Evolutionary conservation across 139 green algal species (phyloP).

Genomic region (Tetraselmis chui): DNA sequence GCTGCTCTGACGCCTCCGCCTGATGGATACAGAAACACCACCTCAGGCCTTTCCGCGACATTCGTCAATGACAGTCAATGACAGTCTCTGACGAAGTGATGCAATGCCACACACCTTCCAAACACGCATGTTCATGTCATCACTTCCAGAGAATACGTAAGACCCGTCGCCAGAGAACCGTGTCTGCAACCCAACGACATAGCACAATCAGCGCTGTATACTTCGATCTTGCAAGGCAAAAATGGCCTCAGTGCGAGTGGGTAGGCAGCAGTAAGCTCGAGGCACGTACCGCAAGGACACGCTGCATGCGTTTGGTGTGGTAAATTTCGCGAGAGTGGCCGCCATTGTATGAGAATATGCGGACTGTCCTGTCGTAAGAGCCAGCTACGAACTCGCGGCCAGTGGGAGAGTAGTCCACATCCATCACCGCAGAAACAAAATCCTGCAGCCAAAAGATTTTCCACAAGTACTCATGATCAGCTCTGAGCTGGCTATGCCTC

Average conservation of each 20-base stretch:
- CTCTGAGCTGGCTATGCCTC: too few relatives aligned
- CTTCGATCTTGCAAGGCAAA: too few relatives aligned
- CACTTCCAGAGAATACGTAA: constrained; percentile 88
- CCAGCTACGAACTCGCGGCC: constrained; percentile 96
- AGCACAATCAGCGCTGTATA: too few relatives aligned
- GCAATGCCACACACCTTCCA: constrained; percentile 61
- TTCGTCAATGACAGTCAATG: too few relatives aligned
- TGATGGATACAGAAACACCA: too few relatives aligned
- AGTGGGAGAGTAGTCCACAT: constrained; percentile 96
- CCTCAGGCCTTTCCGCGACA: too few relatives aligned
- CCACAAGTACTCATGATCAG: too few relatives aligned
- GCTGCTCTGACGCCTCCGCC: constrained; percentile 78
- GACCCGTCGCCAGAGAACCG: constrained; percentile 81
- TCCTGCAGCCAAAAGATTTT: too few relatives aligned
- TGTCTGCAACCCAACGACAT: too few relatives aligned
- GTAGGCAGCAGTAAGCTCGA: neutral
- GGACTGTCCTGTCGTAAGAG: constrained; percentile 85
- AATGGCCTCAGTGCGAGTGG: neutral
- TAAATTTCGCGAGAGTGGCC: constrained; percentile 84
- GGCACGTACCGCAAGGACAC: constrained; percentile 61
- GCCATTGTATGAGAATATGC: constrained; percentile 87
- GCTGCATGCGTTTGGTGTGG: constrained; percentile 95
- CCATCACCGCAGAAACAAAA: constrained; percentile 91
- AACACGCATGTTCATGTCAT: constrained; percentile 85
- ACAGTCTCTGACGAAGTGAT: too few relatives aligned